Conservation (phyloP, 768 basidiomycete species). For the Collybia sordida region DNA sequence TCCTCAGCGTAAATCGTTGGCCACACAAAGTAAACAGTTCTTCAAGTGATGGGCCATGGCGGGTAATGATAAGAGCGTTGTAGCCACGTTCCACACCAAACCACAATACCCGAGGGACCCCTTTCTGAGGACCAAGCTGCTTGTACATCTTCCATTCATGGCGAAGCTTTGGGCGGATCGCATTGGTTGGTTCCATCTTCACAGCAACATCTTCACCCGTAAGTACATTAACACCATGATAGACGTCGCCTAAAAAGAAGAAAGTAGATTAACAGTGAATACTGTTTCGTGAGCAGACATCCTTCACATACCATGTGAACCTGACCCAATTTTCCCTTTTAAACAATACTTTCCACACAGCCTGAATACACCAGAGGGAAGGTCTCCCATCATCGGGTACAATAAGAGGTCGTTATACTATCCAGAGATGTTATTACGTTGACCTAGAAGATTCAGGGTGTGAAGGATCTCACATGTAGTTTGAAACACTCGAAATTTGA, state of each 20-base stretch:
- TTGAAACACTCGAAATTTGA: too few species aligned
- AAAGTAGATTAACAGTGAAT: background rate
- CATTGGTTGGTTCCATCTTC: conserved; percentile 44
- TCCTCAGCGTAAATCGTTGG: conserved; percentile 1
- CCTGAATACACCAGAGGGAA: conserved; percentile 2
- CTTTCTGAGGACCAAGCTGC: conserved; percentile 68
- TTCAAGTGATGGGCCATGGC: conserved; percentile 34
- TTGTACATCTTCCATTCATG: conserved; percentile 71
- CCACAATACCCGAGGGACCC: conserved; percentile 77
- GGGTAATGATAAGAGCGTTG: conserved; percentile 60
- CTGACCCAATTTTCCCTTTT: conserved; percentile 1
- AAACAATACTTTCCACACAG: conserved; percentile 3
- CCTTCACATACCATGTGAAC: conserved; percentile 3
- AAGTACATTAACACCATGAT: conserved; percentile 76
- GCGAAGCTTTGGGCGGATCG: conserved; percentile 77
- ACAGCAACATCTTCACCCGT: conserved; percentile 83
- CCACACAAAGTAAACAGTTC: conserved; percentile 2
- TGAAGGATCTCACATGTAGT: too few species aligned
- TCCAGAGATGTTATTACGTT: too few species aligned
- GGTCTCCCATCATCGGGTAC: too few species aligned
- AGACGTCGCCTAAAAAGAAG: background rate
- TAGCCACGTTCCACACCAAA: conserved; percentile 55
- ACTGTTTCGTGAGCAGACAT: too few species aligned
- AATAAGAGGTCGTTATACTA: too few species aligned
- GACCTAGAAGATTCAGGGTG: too few species aligned